These are phyloP conservation scores for Hyphopichia khmerensis DNA, from an alignment of 1,139 yeast species.

Conservation along the genomic window DNA sequence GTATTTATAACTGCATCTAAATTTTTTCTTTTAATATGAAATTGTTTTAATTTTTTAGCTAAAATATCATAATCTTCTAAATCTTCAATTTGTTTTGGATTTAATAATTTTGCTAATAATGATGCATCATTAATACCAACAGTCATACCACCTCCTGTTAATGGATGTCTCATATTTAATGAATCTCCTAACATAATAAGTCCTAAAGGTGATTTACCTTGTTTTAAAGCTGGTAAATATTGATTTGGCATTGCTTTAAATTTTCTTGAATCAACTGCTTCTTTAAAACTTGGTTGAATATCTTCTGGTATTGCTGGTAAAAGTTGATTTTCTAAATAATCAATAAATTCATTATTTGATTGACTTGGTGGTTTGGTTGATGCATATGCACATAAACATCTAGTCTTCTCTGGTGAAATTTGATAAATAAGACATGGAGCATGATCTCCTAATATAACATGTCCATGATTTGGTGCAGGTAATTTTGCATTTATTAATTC, in stretches of 20 bases:
- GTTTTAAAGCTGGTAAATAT: constrained; percentile 72
- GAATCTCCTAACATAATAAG: constrained; percentile 88
- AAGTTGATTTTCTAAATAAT: constrained; percentile 60
- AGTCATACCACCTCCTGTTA: constrained; percentile 99
- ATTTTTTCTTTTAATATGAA: constrained; percentile 76
- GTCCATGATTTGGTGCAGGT: constrained; percentile 80
- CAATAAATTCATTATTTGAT: constrained; percentile 54
- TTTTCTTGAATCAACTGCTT: constrained; percentile 42
- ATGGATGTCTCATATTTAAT: constrained; percentile 95
- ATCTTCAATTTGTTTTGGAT: constrained; percentile 55
- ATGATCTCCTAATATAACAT: constrained; percentile 82
- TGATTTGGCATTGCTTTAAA: constrained; percentile 94
- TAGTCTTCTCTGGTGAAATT: constrained; percentile 76
- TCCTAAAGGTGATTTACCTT: constrained; percentile 66
- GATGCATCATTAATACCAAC: constrained; percentile 91
- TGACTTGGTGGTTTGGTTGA: constrained; percentile 72
- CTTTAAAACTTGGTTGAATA: constrained; percentile 63
- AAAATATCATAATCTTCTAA: constrained; percentile 59
- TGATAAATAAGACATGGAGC: constrained; percentile 89
- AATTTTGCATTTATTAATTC: constrained; percentile 68
- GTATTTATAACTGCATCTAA: constrained; percentile 86
- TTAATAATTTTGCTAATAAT: constrained; percentile 58
- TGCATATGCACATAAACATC: constrained; percentile 87
- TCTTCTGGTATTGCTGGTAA: constrained; percentile 67
- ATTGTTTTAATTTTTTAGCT: constrained; percentile 53